Base-by-base conservation (phyloP, 805 yeast species). In the Starmera amethionina region DNA sequence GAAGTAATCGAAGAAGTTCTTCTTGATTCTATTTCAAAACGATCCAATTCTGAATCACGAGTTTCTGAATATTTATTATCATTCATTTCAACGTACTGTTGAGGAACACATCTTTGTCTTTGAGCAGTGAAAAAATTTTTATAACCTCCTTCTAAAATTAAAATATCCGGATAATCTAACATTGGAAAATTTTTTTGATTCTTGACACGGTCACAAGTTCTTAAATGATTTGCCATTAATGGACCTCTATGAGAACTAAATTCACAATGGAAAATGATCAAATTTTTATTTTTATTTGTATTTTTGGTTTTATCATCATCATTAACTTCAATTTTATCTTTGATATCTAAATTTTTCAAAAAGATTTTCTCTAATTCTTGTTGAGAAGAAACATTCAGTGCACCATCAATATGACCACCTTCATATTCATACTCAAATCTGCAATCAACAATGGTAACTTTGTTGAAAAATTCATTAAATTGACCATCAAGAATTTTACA, bases 231-330 rank as follows among this genome's bases (percentile, higher is more conserved):
- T 1, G 97, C 97, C 82, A 93, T 77, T 37, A 82, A 65, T 5
- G 98, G 98, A n/a, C 97, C 96, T 43, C 98, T 70, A 56, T 82
- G 86, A 6, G 94, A 77, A 32, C 94, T 82, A 58, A 87, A 90
- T 62, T 93, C 98, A 63, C 98, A 93, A 61, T 93, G 97, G 66
- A 93, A 90, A 10, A 93, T 70, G 7, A 90, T 58, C 41, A 93
- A 63, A 16, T 67, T 68, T 15, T 65, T 68, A 16, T 16, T 16
- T 16, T 16, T 16, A 16, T 16, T 16, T 16, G 18, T 16, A 16
- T 3, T 3, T 16, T 33, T 50, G 6, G 27, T 54, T 18, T 50
- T 49, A 27, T 46, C 43, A 11, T 13, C 32, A 33, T 9, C 15
- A 35, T 32, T 13, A 37, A 16, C 32, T 44, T 37, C 34, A 48